Base-by-base conservation (phyloP, 2,329 filamentous ascomycete species). In the Plenodomus tracheiphilus region DNA sequence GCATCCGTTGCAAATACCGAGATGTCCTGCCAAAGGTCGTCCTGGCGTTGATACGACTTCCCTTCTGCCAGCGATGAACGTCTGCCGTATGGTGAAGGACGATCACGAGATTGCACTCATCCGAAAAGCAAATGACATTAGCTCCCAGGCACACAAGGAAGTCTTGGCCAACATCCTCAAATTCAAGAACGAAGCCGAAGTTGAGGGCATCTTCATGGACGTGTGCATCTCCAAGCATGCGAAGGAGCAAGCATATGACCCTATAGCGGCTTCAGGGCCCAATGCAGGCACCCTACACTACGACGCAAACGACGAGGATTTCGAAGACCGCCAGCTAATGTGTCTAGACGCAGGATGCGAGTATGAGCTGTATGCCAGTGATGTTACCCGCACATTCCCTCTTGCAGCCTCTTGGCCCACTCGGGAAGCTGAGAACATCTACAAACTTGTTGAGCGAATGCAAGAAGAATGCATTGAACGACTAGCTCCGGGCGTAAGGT, bases 241-340 rank as follows among this genome's bases (percentile, higher is more conserved):
- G 3, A 88, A 87, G 55, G 78, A 84, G 42, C 89, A 96, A 75
- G 86, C 93, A 0, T 99, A 99, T 69, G 84, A 86, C 39, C 83
- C 91, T n/a, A 97, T 99, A 60, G 90, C 89, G 39, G 93, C 89
- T 2, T 85, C 88, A 1, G 93, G 93, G 1, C 68, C 79, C n/a
- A 94, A 94, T 65, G 91, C 88, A 5, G 85, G 88, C 13, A 92
- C 89, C 0, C 77, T 97, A 35, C 94, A 99, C 73, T 99, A 99
- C 71, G 81, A 83, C 37, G 83, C 81, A 44, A 97, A 99, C 68
- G 81, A 95, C 63, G 81, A 88, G 61, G 74, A 85, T 1, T 81
- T 97, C 16, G 75, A 75, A 2, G 84, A 86, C 20, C 82, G 86
- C 48, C 84, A 92, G 64, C 80, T 92, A 22, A 76, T 97, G 25